Base-by-base conservation (phyloP, 495 filamentous ascomycete species). In the Xylaria curta region DNA sequence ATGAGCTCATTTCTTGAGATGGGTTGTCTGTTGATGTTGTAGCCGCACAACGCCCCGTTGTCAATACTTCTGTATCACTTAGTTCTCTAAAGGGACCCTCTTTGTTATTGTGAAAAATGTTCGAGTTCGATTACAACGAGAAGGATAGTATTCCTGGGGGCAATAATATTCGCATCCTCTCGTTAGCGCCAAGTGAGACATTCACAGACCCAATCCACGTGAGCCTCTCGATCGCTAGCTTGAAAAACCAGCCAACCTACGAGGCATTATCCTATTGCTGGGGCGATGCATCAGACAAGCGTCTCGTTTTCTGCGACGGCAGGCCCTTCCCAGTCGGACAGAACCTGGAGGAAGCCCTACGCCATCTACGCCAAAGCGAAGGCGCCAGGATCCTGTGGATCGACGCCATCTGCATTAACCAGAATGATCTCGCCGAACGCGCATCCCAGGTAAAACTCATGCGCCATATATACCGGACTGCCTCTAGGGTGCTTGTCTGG, bases 181-280 rank as follows among this genome's bases (percentile, higher is more conserved):
- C 58, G 19, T 60, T 60, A 38, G 58, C 31, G 26, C 33, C 58
- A 19, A 60, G 58, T n/a, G 58, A 38, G 28, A 40, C 31, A 38
- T 60, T 38, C 33, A 40, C 31, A 9, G 58, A 60, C 33, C 58
- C 58, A 1, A 60, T 60, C 17, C 31, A 61, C 2, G 58, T 61
- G 2, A 61, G 33, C 15, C 28, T 61, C 58, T 60, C 31, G 58
- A 38, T 21, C 58, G 58, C 19, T 31, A 60, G 36, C 31, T 40
- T 60, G 7, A 4, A 1, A n/a, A 21, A 13, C 6, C 4, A 13
- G 13, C 38, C 60, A 13, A 28, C n/a, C 10, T 63, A 63, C n/a
- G 60, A 63, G 6, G 60, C 60, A 28, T n/a, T 63, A 46, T 63
- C 60, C 0, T 63, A 63, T 28, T 26, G 9, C 5, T 63, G 60